A percentile compares a stretch with the other conserved stretches of the same genome.
Evolutionary conservation across 2,329 filamentous ascomycete genomes (phyloP).

Genomic region (Fusarium sp.): DNA sequence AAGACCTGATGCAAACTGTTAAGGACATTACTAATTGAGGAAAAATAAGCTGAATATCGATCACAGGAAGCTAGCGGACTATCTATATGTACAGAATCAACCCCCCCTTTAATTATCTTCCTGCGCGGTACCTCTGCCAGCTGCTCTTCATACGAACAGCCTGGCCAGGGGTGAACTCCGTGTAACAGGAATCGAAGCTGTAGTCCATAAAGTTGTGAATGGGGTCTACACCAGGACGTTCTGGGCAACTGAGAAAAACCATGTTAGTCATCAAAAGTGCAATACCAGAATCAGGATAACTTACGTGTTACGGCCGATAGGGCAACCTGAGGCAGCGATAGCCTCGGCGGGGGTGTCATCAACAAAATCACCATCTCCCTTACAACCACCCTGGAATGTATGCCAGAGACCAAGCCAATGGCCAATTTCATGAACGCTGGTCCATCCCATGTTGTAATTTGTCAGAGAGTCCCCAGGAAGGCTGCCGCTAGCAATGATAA

Average conservation of each 20-base stretch:
- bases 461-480: background rate
- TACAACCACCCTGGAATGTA: background rate
- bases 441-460: background rate
- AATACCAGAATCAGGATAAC: background rate
- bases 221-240: background rate
- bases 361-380: background rate
- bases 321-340: background rate
- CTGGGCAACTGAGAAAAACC: background rate
- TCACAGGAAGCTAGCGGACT: no score
- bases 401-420: background rate
- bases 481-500: background rate
- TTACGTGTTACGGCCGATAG: background rate
- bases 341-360: background rate
- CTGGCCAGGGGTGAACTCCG: background rate
- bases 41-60: no score
- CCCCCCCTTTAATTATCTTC: no score
- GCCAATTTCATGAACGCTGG: background rate
- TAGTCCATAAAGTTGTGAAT: background rate
- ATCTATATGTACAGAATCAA: no score
- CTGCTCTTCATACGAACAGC: conserved; percentile 3
- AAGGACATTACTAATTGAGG: no score
- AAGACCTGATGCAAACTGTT: no score
- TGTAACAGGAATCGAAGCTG: background rate
- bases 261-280: background rate
- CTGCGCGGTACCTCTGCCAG: conserved; percentile 3